A percentile compares a stretch with the other conserved stretches of the same genome.
Evolutionary conservation across 192 early-diverging fungal species (phyloP).

Genomic region (Backusella australiensis): DNA sequence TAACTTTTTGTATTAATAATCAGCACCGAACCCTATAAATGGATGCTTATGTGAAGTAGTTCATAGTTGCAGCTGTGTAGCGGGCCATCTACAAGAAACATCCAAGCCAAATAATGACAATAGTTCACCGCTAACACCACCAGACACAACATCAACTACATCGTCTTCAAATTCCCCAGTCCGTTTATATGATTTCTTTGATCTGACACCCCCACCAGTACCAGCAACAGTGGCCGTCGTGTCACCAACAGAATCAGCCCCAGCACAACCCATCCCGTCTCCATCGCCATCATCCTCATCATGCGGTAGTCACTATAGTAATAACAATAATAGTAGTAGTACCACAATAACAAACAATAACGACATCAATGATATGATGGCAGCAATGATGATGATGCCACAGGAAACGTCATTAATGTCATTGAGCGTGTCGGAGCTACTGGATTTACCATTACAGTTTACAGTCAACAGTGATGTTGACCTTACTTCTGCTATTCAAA

Average conservation of each 20-base stretch:
- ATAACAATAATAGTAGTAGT: neutral
- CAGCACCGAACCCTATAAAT: conserved; percentile 37
- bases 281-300: neutral
- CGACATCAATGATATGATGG: neutral
- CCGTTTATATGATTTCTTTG: neutral
- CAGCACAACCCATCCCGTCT: neutral
- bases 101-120: neutral
- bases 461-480: neutral
- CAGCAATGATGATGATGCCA: neutral
- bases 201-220: neutral
- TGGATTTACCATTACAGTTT: neutral
- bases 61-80: conserved; percentile 27
- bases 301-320: neutral
- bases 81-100: conserved; percentile 20
- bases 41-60: conserved; percentile 33
- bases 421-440: neutral
- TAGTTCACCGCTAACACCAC: neutral
- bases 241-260: neutral
- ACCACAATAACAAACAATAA: neutral
- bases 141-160: neutral
- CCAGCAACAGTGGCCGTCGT: neutral
- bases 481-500: neutral
- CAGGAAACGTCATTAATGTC: neutral
- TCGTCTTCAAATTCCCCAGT: neutral
- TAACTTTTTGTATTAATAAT: neutral